phyloP scores from a whole-genome alignment of 768 basidiomycete species.

The Russula ochroleuca region DNA sequence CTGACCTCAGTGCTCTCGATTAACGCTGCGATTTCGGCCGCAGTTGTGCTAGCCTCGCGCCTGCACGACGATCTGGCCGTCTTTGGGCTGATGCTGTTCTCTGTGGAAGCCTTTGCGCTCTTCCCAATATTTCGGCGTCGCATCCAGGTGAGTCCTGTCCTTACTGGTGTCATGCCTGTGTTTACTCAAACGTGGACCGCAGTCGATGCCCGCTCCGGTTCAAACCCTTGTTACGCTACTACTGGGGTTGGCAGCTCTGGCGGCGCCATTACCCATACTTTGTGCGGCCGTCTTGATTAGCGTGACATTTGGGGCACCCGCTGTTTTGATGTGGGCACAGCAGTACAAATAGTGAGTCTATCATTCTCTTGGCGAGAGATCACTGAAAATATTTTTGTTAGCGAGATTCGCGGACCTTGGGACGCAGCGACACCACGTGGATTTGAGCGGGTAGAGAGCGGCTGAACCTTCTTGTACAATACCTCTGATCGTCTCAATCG shows the following conservation, averaged over 20 bases:
- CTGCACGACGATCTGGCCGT: slow-evolving; percentile 78
- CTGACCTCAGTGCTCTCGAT: slow-evolving; percentile 80
- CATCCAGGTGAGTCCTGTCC: slow-evolving; percentile 49
- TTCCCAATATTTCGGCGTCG: slow-evolving; percentile 76
- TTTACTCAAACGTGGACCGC: slow-evolving; percentile 7
- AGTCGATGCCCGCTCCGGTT: slow-evolving; percentile 47
- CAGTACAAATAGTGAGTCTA: slow-evolving; percentile 69
- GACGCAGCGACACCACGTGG: slow-evolving; percentile 69
- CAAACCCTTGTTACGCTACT: slow-evolving; percentile 52
- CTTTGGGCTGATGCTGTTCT: slow-evolving; percentile 82
- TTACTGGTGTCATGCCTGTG: slow-evolving; percentile 13
- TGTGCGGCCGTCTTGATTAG: slow-evolving; percentile 48
- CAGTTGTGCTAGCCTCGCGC: slow-evolving; percentile 90
- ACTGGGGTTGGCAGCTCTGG: slow-evolving; percentile 52
- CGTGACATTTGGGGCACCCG: slow-evolving; percentile 70
- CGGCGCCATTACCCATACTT: slow-evolving; percentile 53
- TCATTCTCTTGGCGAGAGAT: neutral
- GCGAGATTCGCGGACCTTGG: slow-evolving; percentile 88
- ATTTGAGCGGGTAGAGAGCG: neutral
- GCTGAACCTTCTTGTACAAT: neutral
- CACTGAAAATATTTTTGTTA: slow-evolving; percentile 34
- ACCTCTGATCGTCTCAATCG: neutral
- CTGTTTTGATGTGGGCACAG: slow-evolving; percentile 77
- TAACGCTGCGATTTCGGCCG: slow-evolving; percentile 89
- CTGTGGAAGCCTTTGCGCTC: slow-evolving; percentile 78